Evolutionary conservation across 2,329 filamentous ascomycete genomes (phyloP).

Genomic region (Botrytis porri): DNA sequence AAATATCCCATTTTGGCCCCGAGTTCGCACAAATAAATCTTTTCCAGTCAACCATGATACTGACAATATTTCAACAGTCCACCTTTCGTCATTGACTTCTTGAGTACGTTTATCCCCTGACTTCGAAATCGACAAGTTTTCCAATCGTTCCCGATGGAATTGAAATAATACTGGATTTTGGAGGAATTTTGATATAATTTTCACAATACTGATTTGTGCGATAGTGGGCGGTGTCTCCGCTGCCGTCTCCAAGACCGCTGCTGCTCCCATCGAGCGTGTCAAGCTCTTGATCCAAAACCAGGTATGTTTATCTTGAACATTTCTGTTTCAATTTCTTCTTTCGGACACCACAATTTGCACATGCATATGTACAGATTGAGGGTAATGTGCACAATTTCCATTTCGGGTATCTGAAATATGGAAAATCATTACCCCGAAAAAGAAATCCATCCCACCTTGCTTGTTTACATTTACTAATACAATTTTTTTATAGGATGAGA

Average conservation of each 20-base stretch:
- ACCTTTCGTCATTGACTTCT: conserved; percentile 92
- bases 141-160: conserved; percentile 20
- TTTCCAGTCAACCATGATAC: conserved; percentile 24
- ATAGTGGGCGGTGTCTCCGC: conserved; percentile 99
- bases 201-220: conserved; percentile 35
- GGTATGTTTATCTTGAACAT: conserved; percentile 56
- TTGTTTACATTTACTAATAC: conserved; percentile 25
- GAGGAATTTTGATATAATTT: neutral
- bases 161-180: conserved; percentile 19
- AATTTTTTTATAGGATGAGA: conserved; percentile 77
- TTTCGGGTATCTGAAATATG: neutral
- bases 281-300: conserved; percentile 99
- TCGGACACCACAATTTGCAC: conserved; percentile 25
- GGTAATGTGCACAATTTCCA: conserved; percentile 4
- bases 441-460: neutral
- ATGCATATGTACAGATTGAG: conserved; percentile 7
- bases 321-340: conserved; percentile 12
- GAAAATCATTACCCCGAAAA: conserved; percentile 5
- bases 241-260: conserved; percentile 99
- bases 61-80: conserved; percentile 50
- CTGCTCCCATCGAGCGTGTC: conserved; percentile 99
- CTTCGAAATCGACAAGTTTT: conserved; percentile 21
- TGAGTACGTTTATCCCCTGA: conserved; percentile 71
- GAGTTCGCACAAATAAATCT: conserved; percentile 19
- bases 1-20: conserved; percentile 22